A percentile compares a stretch with the other conserved stretches of the same genome.
These are phyloP conservation scores for Trichoderma erinaceum DNA, from an alignment of 495 filamentous ascomycete species.

Conservation along the genomic window DNA sequence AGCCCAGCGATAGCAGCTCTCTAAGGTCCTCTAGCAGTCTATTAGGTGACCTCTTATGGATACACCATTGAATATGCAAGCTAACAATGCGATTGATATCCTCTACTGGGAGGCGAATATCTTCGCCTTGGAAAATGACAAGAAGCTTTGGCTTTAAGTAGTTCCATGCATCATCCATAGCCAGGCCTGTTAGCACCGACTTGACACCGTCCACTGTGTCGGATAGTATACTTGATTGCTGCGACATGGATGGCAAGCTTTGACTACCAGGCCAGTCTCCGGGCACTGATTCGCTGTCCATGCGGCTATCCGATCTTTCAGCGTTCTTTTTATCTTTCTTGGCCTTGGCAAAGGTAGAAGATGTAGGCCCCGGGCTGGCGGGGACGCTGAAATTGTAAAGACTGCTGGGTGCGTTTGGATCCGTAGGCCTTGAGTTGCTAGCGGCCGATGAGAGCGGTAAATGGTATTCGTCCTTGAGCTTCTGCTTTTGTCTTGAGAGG, in stretches of 20 bases:
- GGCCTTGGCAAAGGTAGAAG: conserved; percentile 56
- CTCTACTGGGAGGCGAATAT: conserved; percentile 82
- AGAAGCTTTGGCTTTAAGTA: conserved; percentile 86
- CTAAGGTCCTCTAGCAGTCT: conserved; percentile 72
- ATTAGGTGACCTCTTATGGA: conserved; percentile 59
- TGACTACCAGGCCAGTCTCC: conserved; percentile 50
- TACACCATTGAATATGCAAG: conserved; percentile 71
- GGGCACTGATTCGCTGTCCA: conserved; percentile 32
- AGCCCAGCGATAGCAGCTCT: conserved; percentile 75
- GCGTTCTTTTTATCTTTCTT: conserved; percentile 88
- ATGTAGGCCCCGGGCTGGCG: conserved; percentile 65
- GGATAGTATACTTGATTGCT: conserved; percentile 21
- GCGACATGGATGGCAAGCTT: conserved; percentile 27
- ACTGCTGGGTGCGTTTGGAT: conserved; percentile 77
- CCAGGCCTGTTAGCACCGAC: conserved; percentile 66
- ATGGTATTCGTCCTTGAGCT: conserved; percentile 73
- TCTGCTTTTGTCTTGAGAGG: conserved; percentile 85
- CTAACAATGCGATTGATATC: conserved; percentile 86
- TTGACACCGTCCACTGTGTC: conserved; percentile 45
- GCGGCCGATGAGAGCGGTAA: conserved; percentile 79
- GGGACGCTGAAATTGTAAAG: conserved; percentile 67
- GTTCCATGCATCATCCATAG: conserved; percentile 89
- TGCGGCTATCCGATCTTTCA: conserved; percentile 52
- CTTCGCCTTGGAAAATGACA: conserved; percentile 87
- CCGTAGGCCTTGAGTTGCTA: conserved; percentile 80